Conservation (phyloP, 2,329 filamentous ascomycete species). For the Parasarocladium wereldwijsianum region DNA sequence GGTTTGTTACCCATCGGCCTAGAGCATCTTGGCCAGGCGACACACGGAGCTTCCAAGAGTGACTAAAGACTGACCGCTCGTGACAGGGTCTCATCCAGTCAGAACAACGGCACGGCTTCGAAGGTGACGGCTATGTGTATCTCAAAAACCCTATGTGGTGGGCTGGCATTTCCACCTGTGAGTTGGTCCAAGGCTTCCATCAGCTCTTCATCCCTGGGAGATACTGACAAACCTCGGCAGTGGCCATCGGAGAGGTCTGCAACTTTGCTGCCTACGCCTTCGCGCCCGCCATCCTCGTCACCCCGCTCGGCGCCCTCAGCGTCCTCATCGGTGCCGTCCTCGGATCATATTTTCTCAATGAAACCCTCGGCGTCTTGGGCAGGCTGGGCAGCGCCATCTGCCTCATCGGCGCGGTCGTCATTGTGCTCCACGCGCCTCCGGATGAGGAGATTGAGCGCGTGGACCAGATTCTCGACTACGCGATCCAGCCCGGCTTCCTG, state of each 20-base stretch:
- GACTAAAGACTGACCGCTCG: not conserved
- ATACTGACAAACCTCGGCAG: slow-evolving; percentile 29
- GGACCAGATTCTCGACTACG: slow-evolving; percentile 81
- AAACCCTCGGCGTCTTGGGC: slow-evolving; percentile 78
- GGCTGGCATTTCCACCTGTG: slow-evolving; percentile 82
- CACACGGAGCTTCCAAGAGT: too few species aligned
- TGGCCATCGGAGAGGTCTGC: slow-evolving; percentile 84
- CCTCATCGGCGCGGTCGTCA: slow-evolving; percentile 89
- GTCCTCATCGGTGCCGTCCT: slow-evolving; percentile 91
- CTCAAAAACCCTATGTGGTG: slow-evolving; percentile 94
- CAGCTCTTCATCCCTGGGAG: not conserved
- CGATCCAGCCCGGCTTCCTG: slow-evolving; percentile 82
- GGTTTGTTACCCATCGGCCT: slow-evolving; percentile 30
- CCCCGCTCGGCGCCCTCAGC: slow-evolving; percentile 81
- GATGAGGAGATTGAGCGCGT: slow-evolving; percentile 85
- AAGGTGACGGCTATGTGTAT: slow-evolving; percentile 92
- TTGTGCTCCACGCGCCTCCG: slow-evolving; percentile 90
- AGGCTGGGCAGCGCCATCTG: slow-evolving; percentile 94
- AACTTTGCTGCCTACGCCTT: slow-evolving; percentile 98
- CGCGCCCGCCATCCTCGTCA: slow-evolving; percentile 95
- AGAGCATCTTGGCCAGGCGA: too few species aligned
- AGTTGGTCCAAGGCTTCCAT: slow-evolving; percentile 16
- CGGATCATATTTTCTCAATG: slow-evolving; percentile 85
- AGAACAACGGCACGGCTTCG: slow-evolving; percentile 83
- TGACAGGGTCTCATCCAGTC: slow-evolving; percentile 73